Percentiles rank a stretch among this genome's conserved stretches.
These are phyloP conservation scores for Seminavis robusta DNA, from an alignment of 108 stramenopile genomes.

Conservation along the genomic window DNA sequence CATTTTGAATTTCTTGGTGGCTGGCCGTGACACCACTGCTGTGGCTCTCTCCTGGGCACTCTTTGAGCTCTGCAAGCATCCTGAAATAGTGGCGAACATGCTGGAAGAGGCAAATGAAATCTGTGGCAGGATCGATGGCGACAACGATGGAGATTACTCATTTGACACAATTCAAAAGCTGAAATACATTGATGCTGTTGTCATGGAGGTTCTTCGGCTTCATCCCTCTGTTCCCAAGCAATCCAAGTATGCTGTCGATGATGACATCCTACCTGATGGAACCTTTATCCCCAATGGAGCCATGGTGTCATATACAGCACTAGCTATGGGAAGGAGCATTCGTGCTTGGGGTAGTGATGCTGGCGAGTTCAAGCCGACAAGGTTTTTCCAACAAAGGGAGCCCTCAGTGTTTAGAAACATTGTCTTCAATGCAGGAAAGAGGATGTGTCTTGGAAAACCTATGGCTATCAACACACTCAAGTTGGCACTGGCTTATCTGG, in stretches of 20 bases:
- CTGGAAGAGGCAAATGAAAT: conserved; percentile 20
- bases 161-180: too few species aligned
- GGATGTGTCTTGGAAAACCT: conserved; percentile 28
- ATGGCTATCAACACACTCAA: conserved; percentile 36
- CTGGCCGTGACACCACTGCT: conserved; percentile 58
- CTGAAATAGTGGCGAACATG: conserved; percentile 20
- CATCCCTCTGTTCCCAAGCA: conserved; percentile 43
- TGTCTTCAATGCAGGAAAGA: conserved; percentile 30
- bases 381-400: conserved; percentile 31
- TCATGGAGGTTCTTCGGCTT: conserved; percentile 40
- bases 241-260: conserved; percentile 17
- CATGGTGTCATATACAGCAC: conserved; percentile 16
- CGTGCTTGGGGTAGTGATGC: conserved; percentile 36
- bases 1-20: conserved; percentile 48
- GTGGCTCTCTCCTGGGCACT: conserved; percentile 42
- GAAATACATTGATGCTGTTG: conserved; percentile 30
- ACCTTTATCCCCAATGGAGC: conserved; percentile 27
- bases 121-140: conserved; percentile 10
- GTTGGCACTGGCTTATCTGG: conserved; percentile 8
- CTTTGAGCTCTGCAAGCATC: conserved; percentile 30
- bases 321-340: conserved; percentile 25
- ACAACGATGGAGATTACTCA: conserved; percentile 2
- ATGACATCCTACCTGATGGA: conserved; percentile 50
- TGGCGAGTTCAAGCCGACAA: conserved; percentile 31
- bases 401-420: conserved; percentile 1